A percentile compares a stretch with the other conserved stretches of the same genome.
These are phyloP conservation scores for Garcia nutans DNA, from an alignment of 345 rosid species.

Conservation along the genomic window DNA sequence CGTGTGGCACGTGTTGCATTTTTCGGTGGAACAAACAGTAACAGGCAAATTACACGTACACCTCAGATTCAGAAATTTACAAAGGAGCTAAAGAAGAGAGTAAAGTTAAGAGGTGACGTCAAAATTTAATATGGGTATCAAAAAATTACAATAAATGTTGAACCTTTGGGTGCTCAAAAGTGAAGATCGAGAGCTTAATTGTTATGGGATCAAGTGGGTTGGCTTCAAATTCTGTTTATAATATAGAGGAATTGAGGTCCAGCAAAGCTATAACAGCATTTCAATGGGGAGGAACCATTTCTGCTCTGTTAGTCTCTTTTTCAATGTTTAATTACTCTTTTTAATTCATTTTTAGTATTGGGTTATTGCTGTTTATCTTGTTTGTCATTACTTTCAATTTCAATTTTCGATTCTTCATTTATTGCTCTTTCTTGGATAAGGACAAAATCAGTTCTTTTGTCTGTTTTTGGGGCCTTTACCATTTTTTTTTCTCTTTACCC, in stretches of 20 bases:
- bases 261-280: constrained; percentile 25
- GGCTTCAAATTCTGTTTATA: constrained; percentile 7
- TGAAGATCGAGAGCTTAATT: neutral
- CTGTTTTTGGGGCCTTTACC: neutral
- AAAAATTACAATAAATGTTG: neutral
- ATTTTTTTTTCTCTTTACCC: neutral
- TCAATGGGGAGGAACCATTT: constrained; percentile 46
- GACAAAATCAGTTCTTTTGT: neutral
- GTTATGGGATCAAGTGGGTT: constrained; percentile 12
- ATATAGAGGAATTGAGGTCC: constrained; percentile 17
- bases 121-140: neutral
- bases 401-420: neutral
- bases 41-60: too few species aligned
- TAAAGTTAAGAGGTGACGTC: neutral
- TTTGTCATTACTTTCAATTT: neutral
- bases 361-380: neutral
- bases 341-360: neutral
- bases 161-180: neutral
- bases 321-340: neutral
- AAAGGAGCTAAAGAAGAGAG: neutral
- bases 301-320: constrained; percentile 39
- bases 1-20: too few species aligned
- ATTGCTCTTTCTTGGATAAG: neutral
- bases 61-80: neutral
- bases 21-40: too few species aligned